Conservation (phyloP, 306 rosid genomes). For the Trifolium pratense region DNA sequence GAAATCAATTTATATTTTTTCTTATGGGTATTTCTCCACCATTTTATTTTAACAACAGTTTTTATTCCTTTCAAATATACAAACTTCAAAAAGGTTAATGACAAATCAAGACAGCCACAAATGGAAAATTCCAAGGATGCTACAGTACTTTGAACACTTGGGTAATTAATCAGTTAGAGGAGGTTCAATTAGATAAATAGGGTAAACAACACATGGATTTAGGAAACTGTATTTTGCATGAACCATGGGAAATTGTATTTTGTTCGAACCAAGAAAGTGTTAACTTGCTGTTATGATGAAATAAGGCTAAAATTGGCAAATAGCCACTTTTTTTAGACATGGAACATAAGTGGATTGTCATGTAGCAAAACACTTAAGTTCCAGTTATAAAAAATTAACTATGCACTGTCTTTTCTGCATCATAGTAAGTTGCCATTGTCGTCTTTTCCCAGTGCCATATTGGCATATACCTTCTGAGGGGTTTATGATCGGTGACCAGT, state of each 20-base stretch:
- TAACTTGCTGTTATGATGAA: not conserved
- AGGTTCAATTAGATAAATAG: not conserved
- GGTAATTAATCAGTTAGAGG: not conserved
- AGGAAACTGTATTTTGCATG: not conserved
- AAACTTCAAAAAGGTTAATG: not conserved
- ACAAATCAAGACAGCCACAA: not conserved
- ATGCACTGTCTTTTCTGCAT: not conserved
- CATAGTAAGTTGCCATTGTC: not conserved
- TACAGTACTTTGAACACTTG: not conserved
- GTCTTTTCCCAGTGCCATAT: slow-evolving; percentile 14
- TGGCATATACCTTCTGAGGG: slow-evolving; percentile 6
- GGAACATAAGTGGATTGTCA: not conserved
- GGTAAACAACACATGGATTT: not conserved
- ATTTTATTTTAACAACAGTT: slow-evolving; percentile 9
- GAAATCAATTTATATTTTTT: not conserved
- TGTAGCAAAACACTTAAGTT: slow-evolving; percentile 3
- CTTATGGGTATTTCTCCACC: not conserved
- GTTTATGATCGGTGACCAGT: slow-evolving; percentile 9
- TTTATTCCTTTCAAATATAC: not conserved
- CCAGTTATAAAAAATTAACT: not conserved
- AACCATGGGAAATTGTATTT: not conserved
- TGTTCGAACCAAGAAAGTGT: not conserved
- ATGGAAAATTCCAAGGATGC: slow-evolving; percentile 5
- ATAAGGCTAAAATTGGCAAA: not conserved
- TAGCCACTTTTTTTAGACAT: not conserved